phyloP scores from a whole-genome alignment of 192 early-diverging fungal genomes.

The Coemansia sp. region DNA sequence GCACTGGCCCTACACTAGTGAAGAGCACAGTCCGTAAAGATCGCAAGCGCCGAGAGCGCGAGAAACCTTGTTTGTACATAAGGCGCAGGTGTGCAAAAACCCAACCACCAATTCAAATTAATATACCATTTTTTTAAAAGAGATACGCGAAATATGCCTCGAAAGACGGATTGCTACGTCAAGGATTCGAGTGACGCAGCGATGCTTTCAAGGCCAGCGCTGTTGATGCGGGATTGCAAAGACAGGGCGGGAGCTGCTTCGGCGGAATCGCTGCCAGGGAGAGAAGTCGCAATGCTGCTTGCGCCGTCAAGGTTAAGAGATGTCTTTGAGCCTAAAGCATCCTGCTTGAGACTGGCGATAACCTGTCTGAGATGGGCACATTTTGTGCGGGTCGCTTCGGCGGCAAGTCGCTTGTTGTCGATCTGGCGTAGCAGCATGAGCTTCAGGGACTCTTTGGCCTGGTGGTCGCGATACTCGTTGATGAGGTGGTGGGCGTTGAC shows the following conservation, averaged over 20 bases:
- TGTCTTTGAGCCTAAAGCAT: constrained; percentile 15
- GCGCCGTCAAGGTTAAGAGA: constrained; percentile 4
- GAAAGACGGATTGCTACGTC: background rate
- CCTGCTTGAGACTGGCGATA: constrained; percentile 23
- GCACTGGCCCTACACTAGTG: background rate
- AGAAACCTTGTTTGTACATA: no score
- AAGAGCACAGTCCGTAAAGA: no score
- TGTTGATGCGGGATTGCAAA: constrained; percentile 5
- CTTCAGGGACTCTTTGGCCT: constrained; percentile 68
- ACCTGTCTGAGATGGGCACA: constrained; percentile 27
- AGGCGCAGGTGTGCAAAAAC: no score
- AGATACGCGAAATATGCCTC: no score
- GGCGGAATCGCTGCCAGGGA: background rate
- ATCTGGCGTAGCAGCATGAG: constrained; percentile 69
- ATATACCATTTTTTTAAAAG: no score
- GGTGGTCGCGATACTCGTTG: constrained; percentile 81
- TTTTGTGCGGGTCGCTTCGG: constrained; percentile 21
- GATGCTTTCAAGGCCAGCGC: background rate
- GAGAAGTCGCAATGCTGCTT: background rate
- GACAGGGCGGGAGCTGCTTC: background rate
- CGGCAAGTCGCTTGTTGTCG: constrained; percentile 31
- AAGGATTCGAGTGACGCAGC: background rate
- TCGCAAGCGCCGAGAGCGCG: background rate
- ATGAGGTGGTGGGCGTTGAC: constrained; percentile 81
- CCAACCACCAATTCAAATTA: no score